Base-by-base conservation (phyloP, 1,284 basidiomycete species). In the Apiotrichum gamsii region DNA sequence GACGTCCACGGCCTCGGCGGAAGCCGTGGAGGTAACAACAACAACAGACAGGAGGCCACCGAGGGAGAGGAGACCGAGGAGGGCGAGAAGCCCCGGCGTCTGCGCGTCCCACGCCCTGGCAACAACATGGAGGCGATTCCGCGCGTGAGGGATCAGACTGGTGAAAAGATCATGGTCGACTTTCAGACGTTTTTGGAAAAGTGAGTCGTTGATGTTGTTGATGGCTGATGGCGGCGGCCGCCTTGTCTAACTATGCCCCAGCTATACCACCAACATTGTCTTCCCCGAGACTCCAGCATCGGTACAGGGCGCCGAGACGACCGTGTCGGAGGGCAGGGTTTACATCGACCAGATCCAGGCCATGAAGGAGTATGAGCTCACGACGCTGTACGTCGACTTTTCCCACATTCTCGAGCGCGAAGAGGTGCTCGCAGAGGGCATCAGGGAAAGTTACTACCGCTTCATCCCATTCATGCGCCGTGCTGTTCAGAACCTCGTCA, bases 311-410 rank as follows among this genome's bases (percentile, higher is more conserved):
- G 64, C 77, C 9, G 29, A 50, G 14, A 34, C 59, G 40, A 34
- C 48, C 32, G 10, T 32, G 15, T 74, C 75, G 1, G 70, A 73
- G 41, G 46, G 51, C 35, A 60, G 83, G 41, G 77, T 85, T 55
- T 96, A 97, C 69, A 78, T 97, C 57, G 84, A 89, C 50, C 91
- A 95, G 73, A 87, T 98, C 61, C 84, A 86, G 65, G 85, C 83
- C 29, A 89, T 98, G 86, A 84, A 86, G 52, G 87, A 94, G 67
- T 90, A 87, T 67, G 84, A 91, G 65, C 78, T 94, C 43, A 90
- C 90, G 2, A 98, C 94, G 0, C 83, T 99, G 60, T 98, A 95
- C 64, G 86, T 98, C 70, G 93, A 97, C 75, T 97, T 86, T 57
- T 81, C 82, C 13, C 93, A 99, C 68, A 78, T 98, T 19, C 79